These are phyloP conservation scores for Catharanthus roseus DNA, from an alignment of 257 asterid species.

Conservation along the genomic window DNA sequence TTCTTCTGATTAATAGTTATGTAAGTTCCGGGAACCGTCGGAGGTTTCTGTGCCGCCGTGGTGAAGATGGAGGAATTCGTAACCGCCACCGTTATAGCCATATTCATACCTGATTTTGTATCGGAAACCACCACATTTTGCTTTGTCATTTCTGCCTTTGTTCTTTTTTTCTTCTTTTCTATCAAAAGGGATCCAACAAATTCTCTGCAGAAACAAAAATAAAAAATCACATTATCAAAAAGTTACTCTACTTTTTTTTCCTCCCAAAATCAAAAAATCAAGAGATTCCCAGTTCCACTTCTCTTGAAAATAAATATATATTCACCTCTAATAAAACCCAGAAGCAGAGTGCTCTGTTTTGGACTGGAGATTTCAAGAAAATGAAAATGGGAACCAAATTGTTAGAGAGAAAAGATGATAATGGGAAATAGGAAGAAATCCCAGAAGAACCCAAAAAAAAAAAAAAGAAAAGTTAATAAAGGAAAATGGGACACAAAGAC, in stretches of 20 bases:
- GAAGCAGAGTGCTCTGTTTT: constrained; percentile 22
- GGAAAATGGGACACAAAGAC: constrained; percentile 11
- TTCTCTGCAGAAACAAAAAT: background rate
- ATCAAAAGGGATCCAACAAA: background rate
- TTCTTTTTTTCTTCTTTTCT: background rate
- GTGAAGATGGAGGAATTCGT: constrained; percentile 33
- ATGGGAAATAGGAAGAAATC: constrained; percentile 10
- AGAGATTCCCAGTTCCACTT: background rate
- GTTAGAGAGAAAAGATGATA: constrained; percentile 1
- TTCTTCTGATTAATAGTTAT: constrained; percentile 58
- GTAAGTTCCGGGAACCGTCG: constrained; percentile 59
- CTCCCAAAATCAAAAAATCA: background rate
- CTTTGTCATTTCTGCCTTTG: constrained; percentile 30
- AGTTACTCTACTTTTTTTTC: background rate
- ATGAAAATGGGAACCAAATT: constrained; percentile 10
- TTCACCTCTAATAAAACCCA: background rate
- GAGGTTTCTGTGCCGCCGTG: constrained; percentile 66
- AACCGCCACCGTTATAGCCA: constrained; percentile 50
- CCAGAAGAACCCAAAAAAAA: background rate
- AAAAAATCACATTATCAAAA: background rate
- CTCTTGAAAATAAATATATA: too few relatives aligned
- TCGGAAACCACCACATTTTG: constrained; percentile 74
- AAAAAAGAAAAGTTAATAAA: background rate
- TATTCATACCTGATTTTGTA: constrained; percentile 34
- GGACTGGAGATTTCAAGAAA: background rate